Percentiles rank a stretch among this genome's conserved stretches.
These are phyloP conservation scores for Fraxinus latifolia DNA, from an alignment of 305 asterid genomes.

Conservation along the genomic window DNA sequence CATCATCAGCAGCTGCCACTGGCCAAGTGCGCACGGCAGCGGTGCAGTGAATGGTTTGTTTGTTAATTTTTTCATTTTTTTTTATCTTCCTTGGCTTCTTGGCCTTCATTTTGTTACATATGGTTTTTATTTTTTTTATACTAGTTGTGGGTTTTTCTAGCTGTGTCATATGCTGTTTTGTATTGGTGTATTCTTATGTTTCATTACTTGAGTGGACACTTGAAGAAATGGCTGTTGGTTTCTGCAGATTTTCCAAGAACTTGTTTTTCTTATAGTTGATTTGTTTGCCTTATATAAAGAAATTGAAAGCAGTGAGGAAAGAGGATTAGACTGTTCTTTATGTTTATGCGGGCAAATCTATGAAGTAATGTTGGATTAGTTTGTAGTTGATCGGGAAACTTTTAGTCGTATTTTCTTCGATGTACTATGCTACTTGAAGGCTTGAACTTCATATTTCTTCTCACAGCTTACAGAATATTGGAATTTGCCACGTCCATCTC, in stretches of 20 bases:
- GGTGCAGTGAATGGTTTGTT: slow-evolving; percentile 60
- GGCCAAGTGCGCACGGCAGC: slow-evolving; percentile 52
- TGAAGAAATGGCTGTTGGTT: not conserved
- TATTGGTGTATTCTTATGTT: not conserved
- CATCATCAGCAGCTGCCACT: slow-evolving; percentile 53
- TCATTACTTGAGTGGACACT: not conserved
- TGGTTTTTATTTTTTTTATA: not conserved
- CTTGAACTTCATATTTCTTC: not conserved
- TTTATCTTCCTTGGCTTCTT: not conserved
- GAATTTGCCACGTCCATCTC: not conserved
- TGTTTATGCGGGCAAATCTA: not conserved
- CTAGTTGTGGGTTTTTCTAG: not conserved
- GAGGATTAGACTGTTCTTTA: not conserved
- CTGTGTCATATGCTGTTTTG: not conserved
- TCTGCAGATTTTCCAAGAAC: not conserved
- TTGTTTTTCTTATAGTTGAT: not conserved
- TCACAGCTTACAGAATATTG: not conserved
- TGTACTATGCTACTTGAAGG: not conserved
- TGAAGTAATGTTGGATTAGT: not conserved
- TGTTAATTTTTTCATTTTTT: not conserved
- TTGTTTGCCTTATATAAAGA: not conserved
- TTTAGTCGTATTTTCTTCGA: not conserved
- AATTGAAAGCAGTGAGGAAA: not conserved
- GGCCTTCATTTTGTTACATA: not conserved
- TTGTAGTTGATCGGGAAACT: not conserved